Conservation (phyloP, 176 grass and related monocot genomes). For the Musa itinerans region DNA sequence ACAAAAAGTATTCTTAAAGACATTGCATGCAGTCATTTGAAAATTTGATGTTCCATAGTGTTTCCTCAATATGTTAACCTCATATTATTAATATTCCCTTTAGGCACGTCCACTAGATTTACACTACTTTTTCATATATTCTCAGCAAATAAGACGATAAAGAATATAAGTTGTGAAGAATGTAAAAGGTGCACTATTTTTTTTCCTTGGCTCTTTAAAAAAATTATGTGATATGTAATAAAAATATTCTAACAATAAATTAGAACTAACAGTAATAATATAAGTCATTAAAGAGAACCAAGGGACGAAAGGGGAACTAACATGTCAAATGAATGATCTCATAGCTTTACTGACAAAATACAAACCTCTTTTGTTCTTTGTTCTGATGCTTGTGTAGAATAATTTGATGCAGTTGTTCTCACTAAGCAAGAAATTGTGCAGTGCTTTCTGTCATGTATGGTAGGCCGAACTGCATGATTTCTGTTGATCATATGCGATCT, state of each 20-base stretch:
- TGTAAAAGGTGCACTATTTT: background rate
- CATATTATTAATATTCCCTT: background rate
- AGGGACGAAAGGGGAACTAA: too few relatives aligned
- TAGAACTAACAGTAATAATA: too few relatives aligned
- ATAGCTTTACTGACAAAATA: background rate
- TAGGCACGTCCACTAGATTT: background rate
- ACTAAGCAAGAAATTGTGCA: conserved; percentile 27
- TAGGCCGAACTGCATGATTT: conserved; percentile 30
- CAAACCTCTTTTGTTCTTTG: conserved; percentile 65
- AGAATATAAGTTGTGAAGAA: too few relatives aligned
- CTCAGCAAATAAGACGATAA: too few relatives aligned
- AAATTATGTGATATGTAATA: too few relatives aligned
- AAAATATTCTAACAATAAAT: too few relatives aligned
- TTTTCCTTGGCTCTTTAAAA: too few relatives aligned
- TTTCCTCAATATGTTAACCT: background rate
- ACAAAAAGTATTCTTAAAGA: too few relatives aligned
- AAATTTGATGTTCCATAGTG: background rate
- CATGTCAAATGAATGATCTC: too few relatives aligned
- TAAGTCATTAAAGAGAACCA: too few relatives aligned
- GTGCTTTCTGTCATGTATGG: conserved; percentile 14
- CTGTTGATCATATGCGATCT: conserved; percentile 39
- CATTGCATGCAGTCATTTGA: background rate
- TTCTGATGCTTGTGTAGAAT: conserved; percentile 68
- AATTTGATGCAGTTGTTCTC: conserved; percentile 57
- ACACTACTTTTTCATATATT: too few relatives aligned